Base-by-base conservation (phyloP, 257 asterid genomes). In the Linaria vulgaris region DNA sequence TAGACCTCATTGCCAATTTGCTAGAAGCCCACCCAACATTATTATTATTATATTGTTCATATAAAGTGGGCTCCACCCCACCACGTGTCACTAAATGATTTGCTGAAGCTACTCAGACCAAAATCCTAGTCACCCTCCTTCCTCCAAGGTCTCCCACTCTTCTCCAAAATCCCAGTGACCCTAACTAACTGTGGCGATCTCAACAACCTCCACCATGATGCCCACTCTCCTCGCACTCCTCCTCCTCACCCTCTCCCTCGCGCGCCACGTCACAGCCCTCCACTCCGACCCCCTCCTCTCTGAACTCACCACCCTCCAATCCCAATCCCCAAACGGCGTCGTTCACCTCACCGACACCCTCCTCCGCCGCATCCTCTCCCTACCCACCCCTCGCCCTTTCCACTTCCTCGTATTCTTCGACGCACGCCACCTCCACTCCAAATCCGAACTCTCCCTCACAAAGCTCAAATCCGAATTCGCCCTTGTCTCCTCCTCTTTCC, bases 401-500 rank as follows among this genome's bases (percentile, higher is more conserved):
- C 74, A 83, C 63, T 74, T 84, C 71, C 64, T 94, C 48, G 61
- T 94, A 47, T 94, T 94, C 90, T 94, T 94, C 69, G 99, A 94
- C 22, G 99, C 99, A 15, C 70, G 72, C 11, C 87, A 87, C 24
- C 95, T 94, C 69, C 96, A 94, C 58, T 75, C 95, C 69, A 90
- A 90, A 48, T 5, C 94, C 46, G 96, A 94, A n/a, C 90, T 87
- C 72, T 41, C 88, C 0, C 91, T 94, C 66, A 95, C 95, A 1
- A 50, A 86, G 0, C 84, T 94, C 51, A 90, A 85, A 77, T 72
- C 86, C 46, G 94, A 94, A 38, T 90, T 87, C 76, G 63, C 88
- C 23, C 91, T 94, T 53, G 73, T 94, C 59, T 64, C 99, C 41
- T 63, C 83, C 54, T 81, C 99, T 15, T 87, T 79, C 71, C 63